Conservation (phyloP, 371 early-diverging fungal species). For the Dinochytrium kinnereticum region DNA sequence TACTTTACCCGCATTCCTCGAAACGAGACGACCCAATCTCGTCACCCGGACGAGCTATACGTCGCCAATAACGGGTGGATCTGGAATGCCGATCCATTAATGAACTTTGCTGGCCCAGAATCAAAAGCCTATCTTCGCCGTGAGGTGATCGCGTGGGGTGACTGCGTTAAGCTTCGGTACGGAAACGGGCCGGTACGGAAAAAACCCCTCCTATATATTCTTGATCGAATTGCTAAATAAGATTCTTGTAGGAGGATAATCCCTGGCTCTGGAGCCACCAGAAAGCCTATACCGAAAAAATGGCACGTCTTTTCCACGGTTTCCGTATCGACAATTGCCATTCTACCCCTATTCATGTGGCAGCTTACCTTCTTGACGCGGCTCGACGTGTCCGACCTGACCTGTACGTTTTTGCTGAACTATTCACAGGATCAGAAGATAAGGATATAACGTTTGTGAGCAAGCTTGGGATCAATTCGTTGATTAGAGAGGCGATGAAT, state of each 20-base stretch:
- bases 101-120: conserved; percentile 87
- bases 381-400: conserved; percentile 86
- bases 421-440: conserved; percentile 94
- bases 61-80: conserved; percentile 98
- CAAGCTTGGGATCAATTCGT: conserved; percentile 91
- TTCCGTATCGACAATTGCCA: conserved; percentile 99
- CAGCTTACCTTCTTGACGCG: conserved; percentile 86
- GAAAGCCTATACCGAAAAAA: conserved; percentile 81
- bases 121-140: conserved; percentile 89
- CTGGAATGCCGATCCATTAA: conserved; percentile 94
- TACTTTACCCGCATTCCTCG: conserved; percentile 81
- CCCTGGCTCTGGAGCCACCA: conserved; percentile 97
- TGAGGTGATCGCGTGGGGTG: conserved; percentile 97
- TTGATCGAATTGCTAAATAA: not conserved
- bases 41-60: conserved; percentile 64
- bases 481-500: conserved; percentile 97
- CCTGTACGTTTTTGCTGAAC: conserved; percentile 94
- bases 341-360: conserved; percentile 94
- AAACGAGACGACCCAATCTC: conserved; percentile 40
- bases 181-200: conserved; percentile 72
- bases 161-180: conserved; percentile 96
- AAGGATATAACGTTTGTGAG: conserved; percentile 88
- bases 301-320: conserved; percentile 91
- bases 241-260: conserved; percentile 68
- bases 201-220: too few species aligned